Evolutionary conservation across 139 green algal species (phyloP).

Genomic region (Chlorella vulgaris): DNA sequence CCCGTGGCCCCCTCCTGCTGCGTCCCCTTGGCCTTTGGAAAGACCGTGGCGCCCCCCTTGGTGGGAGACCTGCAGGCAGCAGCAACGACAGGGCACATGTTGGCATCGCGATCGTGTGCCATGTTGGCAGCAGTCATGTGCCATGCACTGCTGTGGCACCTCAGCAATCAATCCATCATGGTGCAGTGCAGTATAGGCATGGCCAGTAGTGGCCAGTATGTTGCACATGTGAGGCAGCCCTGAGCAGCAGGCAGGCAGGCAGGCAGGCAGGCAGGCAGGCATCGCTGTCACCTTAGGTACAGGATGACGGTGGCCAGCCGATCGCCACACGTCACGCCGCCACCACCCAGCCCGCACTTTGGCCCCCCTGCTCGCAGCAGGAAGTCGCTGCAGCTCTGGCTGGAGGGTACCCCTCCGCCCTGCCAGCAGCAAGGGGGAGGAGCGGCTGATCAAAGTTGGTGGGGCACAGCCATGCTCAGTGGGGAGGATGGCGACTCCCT

Average conservation of each 20-base stretch:
- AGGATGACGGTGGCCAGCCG: slow-evolving; percentile 55
- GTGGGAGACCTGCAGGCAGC: neutral
- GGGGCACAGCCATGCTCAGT: neutral
- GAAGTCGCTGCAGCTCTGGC: slow-evolving; percentile 32
- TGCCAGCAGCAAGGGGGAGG: neutral
- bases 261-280: neutral
- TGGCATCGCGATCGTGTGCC: no score
- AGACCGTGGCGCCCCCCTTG: slow-evolving; percentile 25
- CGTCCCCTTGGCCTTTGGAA: neutral
- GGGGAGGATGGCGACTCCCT: no score
- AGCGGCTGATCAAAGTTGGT: neutral
- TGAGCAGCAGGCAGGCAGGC: neutral
- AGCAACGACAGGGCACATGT: no score
- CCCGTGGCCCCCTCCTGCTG: neutral
- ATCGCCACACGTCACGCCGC: slow-evolving; percentile 50
- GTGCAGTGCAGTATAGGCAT: no score
- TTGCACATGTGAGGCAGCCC: no score
- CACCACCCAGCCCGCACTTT: slow-evolving; percentile 35
- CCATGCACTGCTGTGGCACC: no score
- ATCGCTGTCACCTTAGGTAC: slow-evolving; percentile 37
- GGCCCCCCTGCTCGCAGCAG: slow-evolving; percentile 45
- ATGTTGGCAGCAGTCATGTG: neutral
- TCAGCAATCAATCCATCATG: no score
- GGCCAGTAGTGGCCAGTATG: no score
- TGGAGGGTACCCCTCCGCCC: neutral